phyloP scores from a whole-genome alignment of 164 flowering plant species.

The Vitis rupestris region DNA sequence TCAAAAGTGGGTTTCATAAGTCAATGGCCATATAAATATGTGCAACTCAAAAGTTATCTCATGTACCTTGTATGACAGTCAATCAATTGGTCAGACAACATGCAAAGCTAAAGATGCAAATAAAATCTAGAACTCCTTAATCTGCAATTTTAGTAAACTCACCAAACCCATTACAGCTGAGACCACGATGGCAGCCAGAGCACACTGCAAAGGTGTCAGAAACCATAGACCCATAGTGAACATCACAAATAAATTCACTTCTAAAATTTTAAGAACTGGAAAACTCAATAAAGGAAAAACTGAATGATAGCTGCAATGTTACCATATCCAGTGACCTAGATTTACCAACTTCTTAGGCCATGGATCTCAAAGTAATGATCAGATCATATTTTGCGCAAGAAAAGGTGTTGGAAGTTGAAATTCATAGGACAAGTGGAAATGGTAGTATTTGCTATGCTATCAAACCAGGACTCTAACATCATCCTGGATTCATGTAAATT shows the following conservation, averaged over 20 bases:
- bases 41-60: background rate
- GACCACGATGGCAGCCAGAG: constrained; percentile 93
- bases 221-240: constrained; percentile 5
- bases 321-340: background rate
- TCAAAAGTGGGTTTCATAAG: background rate
- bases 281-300: background rate
- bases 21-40: background rate
- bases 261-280: background rate
- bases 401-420: background rate
- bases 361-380: background rate
- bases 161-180: constrained; percentile 97
- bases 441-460: background rate
- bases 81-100: background rate
- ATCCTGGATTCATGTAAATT: background rate
- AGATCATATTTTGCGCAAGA: background rate
- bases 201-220: constrained; percentile 62
- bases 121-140: background rate
- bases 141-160: constrained; percentile 25
- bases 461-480: background rate
- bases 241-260: background rate
- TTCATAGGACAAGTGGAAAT: background rate
- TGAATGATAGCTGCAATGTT: background rate
- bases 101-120: background rate
- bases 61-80: no score
- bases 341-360: background rate